Percentiles rank a stretch among this genome's conserved stretches.
phyloP scores from a whole-genome alignment of 345 rosid genomes.

The Acer negundo region DNA sequence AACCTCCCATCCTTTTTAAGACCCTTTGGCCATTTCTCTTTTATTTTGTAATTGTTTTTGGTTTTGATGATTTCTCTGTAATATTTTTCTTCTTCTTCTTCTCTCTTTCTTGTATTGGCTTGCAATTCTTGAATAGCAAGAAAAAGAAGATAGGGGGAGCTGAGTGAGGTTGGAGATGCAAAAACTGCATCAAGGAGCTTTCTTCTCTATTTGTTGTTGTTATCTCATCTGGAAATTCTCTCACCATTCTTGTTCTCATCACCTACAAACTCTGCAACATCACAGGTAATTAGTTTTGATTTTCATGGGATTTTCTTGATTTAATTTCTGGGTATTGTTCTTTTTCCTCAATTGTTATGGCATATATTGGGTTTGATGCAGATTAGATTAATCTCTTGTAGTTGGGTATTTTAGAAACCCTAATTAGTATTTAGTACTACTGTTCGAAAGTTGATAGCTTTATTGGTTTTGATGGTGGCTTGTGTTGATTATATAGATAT shows the following conservation, averaged over 20 bases:
- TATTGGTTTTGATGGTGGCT: not conserved
- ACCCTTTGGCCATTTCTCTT: not conserved
- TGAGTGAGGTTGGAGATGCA: slow-evolving; percentile 12
- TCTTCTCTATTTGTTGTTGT: not conserved
- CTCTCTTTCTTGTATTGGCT: not conserved
- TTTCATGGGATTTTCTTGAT: slow-evolving; percentile 3
- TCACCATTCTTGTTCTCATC: not conserved
- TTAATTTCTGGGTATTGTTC: slow-evolving; percentile 1
- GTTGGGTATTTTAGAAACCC: no score
- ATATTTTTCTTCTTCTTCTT: no score
- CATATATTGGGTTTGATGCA: not conserved
- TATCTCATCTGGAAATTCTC: not conserved
- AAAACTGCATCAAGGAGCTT: not conserved
- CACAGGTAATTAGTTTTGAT: slow-evolving; percentile 3
- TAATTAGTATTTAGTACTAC: no score
- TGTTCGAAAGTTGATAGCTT: not conserved
- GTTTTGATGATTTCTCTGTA: not conserved
- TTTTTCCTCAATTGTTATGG: not conserved
- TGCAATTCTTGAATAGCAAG: not conserved
- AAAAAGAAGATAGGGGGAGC: not conserved
- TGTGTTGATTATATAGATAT: not conserved
- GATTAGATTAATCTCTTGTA: not conserved
- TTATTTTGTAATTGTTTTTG: not conserved
- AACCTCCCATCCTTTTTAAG: not conserved
- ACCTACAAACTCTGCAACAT: slow-evolving; percentile 9